Evolutionary conservation across 371 early-diverging fungal species (phyloP).

Genomic region (Mucor mucedo): DNA sequence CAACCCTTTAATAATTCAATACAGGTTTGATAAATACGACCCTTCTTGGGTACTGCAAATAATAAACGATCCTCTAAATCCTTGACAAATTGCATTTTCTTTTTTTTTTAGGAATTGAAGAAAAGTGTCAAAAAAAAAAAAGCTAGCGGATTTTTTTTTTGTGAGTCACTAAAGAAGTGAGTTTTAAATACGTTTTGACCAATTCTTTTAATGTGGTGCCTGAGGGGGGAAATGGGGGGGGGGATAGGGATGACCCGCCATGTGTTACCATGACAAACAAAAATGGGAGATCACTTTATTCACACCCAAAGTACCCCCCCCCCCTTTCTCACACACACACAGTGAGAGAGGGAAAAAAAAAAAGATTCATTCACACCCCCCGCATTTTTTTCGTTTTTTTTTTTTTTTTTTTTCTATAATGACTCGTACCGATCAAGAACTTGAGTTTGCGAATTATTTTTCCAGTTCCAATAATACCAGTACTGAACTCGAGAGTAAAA

Average conservation of each 20-base stretch:
- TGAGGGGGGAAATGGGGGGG: not conserved
- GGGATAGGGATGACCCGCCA: not conserved
- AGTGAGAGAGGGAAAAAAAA: no score
- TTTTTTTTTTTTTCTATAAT: conserved; percentile 5
- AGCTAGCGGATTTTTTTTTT: not conserved
- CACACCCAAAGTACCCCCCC: no score
- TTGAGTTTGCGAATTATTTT: conserved; percentile 15
- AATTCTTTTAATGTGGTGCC: not conserved
- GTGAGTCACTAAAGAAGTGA: not conserved
- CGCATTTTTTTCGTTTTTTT: conserved; percentile 1
- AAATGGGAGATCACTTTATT: not conserved
- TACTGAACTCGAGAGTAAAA: conserved; percentile 16
- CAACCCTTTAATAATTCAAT: conserved; percentile 83
- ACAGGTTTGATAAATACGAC: conserved; percentile 90
- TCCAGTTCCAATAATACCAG: not conserved
- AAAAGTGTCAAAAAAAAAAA: not conserved
- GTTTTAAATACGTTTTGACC: not conserved
- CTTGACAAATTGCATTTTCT: conserved; percentile 18
- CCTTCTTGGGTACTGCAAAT: conserved; percentile 98
- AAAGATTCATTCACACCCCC: no score
- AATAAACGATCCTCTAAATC: conserved; percentile 80
- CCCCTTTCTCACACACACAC: not conserved
- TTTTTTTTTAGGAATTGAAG: no score
- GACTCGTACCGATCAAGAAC: conserved; percentile 10
- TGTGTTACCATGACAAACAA: not conserved